A percentile compares a stretch with the other conserved stretches of the same genome.
Conservation (phyloP, 805 yeast genomes). For the Lipomyces starkeyi region DNA sequence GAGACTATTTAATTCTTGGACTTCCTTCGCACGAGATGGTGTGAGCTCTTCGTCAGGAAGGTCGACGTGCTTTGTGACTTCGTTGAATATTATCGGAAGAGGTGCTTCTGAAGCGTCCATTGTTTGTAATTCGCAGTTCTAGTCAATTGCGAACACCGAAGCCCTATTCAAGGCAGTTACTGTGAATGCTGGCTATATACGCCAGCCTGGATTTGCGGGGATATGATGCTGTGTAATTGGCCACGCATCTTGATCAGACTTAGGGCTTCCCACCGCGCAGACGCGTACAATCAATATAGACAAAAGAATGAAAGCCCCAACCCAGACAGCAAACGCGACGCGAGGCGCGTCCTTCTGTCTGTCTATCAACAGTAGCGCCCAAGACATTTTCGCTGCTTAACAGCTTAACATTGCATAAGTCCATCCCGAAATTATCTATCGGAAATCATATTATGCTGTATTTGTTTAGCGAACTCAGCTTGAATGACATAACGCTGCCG, state of each 20-base stretch:
- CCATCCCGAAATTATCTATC: not conserved
- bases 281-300: too few relatives aligned
- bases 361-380: not conserved
- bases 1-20: constrained; percentile 44
- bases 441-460: not conserved
- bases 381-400: not conserved
- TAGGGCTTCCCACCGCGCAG: too few relatives aligned
- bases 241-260: too few relatives aligned
- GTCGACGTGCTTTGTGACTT: constrained; percentile 31
- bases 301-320: too few relatives aligned
- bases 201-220: not conserved
- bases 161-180: not conserved
- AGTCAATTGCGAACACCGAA: not conserved
- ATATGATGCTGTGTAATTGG: too few relatives aligned
- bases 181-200: not conserved
- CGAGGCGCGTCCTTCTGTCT: not conserved
- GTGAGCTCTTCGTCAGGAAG: constrained; percentile 19
- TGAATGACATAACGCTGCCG: not conserved
- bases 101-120: not conserved
- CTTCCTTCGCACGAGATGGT: constrained; percentile 37
- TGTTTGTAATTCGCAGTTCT: not conserved
- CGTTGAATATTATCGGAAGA: constrained; percentile 20
- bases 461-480: not conserved
- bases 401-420: not conserved
- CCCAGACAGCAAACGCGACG: too few relatives aligned